These are phyloP conservation scores for Sugiyamaella grinbergsii DNA, from an alignment of 1,139 yeast genomes.

Conservation along the genomic window DNA sequence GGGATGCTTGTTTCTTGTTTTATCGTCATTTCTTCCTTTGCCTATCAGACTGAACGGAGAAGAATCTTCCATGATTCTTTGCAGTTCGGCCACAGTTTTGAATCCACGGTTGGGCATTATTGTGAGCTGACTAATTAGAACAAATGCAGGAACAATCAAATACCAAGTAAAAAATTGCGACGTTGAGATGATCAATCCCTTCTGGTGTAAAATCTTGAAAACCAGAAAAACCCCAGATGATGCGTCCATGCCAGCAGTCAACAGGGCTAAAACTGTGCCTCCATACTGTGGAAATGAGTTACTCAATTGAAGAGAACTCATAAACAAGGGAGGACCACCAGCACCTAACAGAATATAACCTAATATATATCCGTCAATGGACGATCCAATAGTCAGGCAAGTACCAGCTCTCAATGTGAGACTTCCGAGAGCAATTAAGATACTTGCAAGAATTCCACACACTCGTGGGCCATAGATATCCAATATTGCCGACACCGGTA, in stretches of 20 bases:
- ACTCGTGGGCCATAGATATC: constrained; percentile 15
- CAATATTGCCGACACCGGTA: constrained; percentile 13
- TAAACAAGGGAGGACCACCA: constrained; percentile 82
- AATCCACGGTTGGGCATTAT: constrained; percentile 63
- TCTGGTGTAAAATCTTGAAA: constrained; percentile 65
- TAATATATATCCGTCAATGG: constrained; percentile 58
- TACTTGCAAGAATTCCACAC: constrained; percentile 10
- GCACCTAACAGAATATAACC: constrained; percentile 72
- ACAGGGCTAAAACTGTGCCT: constrained; percentile 67
- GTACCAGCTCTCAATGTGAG: constrained; percentile 57
- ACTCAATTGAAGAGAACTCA: constrained; percentile 77
- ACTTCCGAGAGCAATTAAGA: constrained; percentile 44
- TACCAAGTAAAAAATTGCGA: constrained; percentile 65
- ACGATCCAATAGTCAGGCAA: constrained; percentile 49
- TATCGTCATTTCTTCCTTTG: not conserved
- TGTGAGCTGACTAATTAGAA: constrained; percentile 66
- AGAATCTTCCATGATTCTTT: constrained; percentile 19
- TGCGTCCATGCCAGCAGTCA: constrained; percentile 79
- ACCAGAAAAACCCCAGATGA: constrained; percentile 71
- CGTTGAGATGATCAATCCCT: constrained; percentile 44
- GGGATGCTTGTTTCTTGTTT: not conserved
- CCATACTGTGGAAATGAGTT: constrained; percentile 70
- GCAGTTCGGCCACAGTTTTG: constrained; percentile 24
- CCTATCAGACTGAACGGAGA: constrained; percentile 19
- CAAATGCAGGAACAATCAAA: constrained; percentile 71